A percentile compares a stretch with the other conserved stretches of the same genome.
Conservation (phyloP, 768 basidiomycete genomes). For the Suillus plorans region DNA sequence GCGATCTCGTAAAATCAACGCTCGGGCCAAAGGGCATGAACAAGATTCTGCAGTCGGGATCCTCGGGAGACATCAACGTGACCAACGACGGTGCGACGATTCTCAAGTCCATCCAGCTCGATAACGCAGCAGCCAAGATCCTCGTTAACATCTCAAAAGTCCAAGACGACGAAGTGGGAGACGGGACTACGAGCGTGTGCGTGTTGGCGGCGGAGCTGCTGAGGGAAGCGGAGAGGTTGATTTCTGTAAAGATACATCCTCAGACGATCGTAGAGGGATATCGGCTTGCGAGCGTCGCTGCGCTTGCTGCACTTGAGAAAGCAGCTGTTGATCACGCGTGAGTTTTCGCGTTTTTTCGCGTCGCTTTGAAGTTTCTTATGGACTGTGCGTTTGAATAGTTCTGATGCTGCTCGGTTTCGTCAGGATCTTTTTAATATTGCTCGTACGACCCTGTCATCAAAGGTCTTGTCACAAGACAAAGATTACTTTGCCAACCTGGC, state of each 20-base stretch:
- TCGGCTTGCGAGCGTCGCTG: conserved; percentile 85
- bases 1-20: conserved; percentile 98
- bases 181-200: conserved; percentile 90
- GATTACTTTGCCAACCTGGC: conserved; percentile 97
- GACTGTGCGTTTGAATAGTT: conserved; percentile 37
- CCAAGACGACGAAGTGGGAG: conserved; percentile 99
- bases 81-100: conserved; percentile 99
- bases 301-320: conserved; percentile 79
- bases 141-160: conserved; percentile 99
- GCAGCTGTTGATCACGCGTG: conserved; percentile 85
- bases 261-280: conserved; percentile 98
- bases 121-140: conserved; percentile 99
- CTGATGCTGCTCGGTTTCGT: conserved; percentile 74
- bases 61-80: conserved; percentile 90
- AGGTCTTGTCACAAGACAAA: conserved; percentile 96
- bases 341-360: conserved; percentile 28
- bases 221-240: conserved; percentile 93
- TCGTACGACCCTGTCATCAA: conserved; percentile 91
- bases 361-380: background rate
- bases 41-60: conserved; percentile 94
- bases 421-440: conserved; percentile 96
- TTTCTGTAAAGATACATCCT: conserved; percentile 91
- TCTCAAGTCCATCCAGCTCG: conserved; percentile 93
- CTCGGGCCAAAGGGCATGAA: conserved; percentile 99
- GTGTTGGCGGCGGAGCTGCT: conserved; percentile 90